Evolutionary conservation across 805 yeast genomes (phyloP), one percentile per base, ranked within the genome.

Genomic region (Nakazawaea molendinolei): DNA sequence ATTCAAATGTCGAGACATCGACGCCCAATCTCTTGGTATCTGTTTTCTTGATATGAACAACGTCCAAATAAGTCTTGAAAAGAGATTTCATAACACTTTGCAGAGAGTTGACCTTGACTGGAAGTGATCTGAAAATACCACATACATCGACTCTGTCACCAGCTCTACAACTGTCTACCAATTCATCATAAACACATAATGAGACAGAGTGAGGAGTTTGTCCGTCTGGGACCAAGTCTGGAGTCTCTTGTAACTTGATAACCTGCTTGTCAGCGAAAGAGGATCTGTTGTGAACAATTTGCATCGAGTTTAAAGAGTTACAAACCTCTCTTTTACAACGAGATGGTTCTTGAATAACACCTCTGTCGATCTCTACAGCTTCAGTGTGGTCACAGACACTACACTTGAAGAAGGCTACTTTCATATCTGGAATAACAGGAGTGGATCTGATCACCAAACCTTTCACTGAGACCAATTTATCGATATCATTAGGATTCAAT

Each of bases 161-260:
- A 7, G 98, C 97, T 49, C 95, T 74, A 51, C 95, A 83, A 36
- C 84, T 71, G 57, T 92, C 98, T 1, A 92, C 98, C 43, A 92
- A 68, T 56, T 92, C 97, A 58, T 92, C 98, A 54, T 90, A 92
- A 1, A 86, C 95, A 64, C 96, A 86, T 20, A 92, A 64, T 5
- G 95, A 86, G 32, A 92, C 85, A 10, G 96, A 81, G 58, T 92
- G 98, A 2, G 98, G 98, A 3, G 98, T 92, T 60, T 92, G 98
- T 13, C 98, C 98, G 61, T 85, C 97, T 4, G 98, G 98, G 12
- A 90, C 95, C 43, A 77, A 69, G 58, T 92, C 98, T 1, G 96
- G 96, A 0, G 95, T 87, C 59, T 92, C 98, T 60, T 92, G 98
- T 28, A 92, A 64, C 51, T 86, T 85, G 47, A 92, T 77, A 20